Base-by-base conservation (phyloP, 306 rosid genomes). In the Inga oerstediana region DNA sequence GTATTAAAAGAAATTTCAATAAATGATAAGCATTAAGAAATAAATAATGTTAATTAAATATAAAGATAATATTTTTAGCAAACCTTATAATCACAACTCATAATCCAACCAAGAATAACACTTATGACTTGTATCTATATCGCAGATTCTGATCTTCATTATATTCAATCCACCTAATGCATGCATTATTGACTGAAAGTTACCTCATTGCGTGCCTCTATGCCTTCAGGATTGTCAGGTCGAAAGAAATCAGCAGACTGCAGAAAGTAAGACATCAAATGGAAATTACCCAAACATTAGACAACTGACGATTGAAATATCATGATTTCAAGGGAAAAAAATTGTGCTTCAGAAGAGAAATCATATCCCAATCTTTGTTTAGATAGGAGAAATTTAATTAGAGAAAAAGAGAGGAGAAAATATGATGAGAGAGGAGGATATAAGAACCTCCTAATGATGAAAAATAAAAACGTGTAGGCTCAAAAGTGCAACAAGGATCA, bases 161-260 rank as follows among this genome's bases (percentile, higher is more conserved):
- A 35, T 39, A 32, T 14, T 37, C 78, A 76, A 77, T 79, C 64
- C 79, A 77, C 74, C 66, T 74, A 80, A 81, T 72, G 62, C 68
- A 87, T 15, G 64, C 77, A 61, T 35, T 69, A 74, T 62, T 79
- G 52, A 72, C n/a, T 58, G 68, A 84, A 66, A 88, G 45, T 86
- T 89, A 94, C 99, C 98, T 96, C 99, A 84, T 96, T 92, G 49
- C 99, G 99, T 32, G 99, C 98, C 81, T 96, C 99, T 68, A 92
- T 77, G 77, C 99, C 99, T 88, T 96, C 99, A 11, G 98, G 94
- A 88, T 96, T 96, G 85, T 96, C 99, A 79, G 98, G 92, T 86
- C 98, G 93, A 82, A 93, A 96, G 88, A 94, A 96, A 85, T 94
- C 99, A 70, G 99, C 99, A 61, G 88, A 79, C 99, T 96, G 94